Base-by-base conservation (phyloP, 2,329 filamentous ascomycete species). In the Colletotrichum shisoi region DNA sequence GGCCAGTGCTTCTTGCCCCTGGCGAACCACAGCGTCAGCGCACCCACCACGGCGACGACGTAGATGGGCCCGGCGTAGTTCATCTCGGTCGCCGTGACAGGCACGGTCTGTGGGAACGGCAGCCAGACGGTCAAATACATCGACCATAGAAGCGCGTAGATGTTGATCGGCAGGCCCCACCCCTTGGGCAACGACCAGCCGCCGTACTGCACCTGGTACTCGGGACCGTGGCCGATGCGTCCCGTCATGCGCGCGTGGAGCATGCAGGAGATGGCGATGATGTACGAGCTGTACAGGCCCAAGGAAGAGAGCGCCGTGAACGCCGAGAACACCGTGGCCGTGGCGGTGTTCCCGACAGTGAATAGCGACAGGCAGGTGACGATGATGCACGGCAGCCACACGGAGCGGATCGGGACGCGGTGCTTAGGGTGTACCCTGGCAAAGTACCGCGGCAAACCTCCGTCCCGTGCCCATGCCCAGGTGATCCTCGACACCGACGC, bases 401-500 rank as follows among this genome's bases (percentile, higher is more conserved):
- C 64, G 17, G 64, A 46, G 8, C 64, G 46, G n/a, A 67, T 42
- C 17, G 64, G 64, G 2, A 67, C 64, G 5, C 64, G 53, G 64
- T 67, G 37, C 40, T 42, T 63, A 1, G 64, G 64, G 7, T 67
- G 60, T 7, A 67, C 54, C 42, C 54, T 67, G 60, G 64, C 64
- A 49, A 67, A 67, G 42, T 67, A 67, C 24, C 64, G 60, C 13
- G 64, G 64, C 19, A 67, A 40, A 5, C 64, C 64, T 12, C 64
- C 64, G 12, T 67, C 64, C 19, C 64, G 61, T 3, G 64, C 64
- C 64, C 64, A 67, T 12, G 64, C 64, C 64, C 64, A 67, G 0
- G 53, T 64, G 24, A 67, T 67, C 7, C 64, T 45, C 6, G 64
- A 67, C 24, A 72, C 73, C 12, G 76, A 76, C 51, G 72, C 75